These are phyloP conservation scores for Phylloporus sp. DNA, from an alignment of 1,284 basidiomycete species.

Conservation along the genomic window DNA sequence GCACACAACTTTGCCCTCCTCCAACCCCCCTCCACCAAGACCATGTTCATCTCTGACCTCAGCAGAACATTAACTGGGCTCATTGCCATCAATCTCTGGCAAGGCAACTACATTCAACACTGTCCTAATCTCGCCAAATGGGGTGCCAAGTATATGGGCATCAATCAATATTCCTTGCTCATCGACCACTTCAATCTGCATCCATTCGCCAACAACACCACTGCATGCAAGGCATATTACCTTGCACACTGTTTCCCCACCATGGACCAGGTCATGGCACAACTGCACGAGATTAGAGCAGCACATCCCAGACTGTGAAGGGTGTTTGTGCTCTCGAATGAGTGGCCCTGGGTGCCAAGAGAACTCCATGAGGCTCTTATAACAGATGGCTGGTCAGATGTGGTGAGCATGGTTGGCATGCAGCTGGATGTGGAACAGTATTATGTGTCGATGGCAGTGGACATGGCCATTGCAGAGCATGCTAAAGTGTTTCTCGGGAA, in stretches of 20 bases:
- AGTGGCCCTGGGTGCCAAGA: conserved; percentile 52
- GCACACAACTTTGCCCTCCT: conserved; percentile 54
- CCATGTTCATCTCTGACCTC: conserved; percentile 19
- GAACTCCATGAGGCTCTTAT: conserved; percentile 49
- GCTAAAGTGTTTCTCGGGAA: conserved; percentile 78
- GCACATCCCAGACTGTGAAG: conserved; percentile 37
- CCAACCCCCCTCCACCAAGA: conserved; percentile 33
- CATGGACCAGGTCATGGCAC: conserved; percentile 53
- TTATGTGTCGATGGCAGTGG: conserved; percentile 63
- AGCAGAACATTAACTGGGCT: conserved; percentile 47
- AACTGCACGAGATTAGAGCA: conserved; percentile 44
- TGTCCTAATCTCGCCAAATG: conserved; percentile 59
- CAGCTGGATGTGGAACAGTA: conserved; percentile 50
- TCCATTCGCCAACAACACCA: conserved; percentile 17
- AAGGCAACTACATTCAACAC: conserved; percentile 68
- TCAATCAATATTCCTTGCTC: conserved; percentile 57
- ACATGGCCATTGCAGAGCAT: conserved; percentile 71
- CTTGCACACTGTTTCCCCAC: conserved; percentile 60
- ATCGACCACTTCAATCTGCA: conserved; percentile 53
- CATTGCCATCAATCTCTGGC: conserved; percentile 66
- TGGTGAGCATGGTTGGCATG: conserved; percentile 49
- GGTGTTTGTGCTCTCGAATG: conserved; percentile 65
- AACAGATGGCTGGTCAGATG: conserved; percentile 53
- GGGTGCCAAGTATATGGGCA: conserved; percentile 55
- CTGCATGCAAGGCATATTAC: conserved; percentile 41